Evolutionary conservation across 2,329 filamentous ascomycete genomes (phyloP), one percentile per base, ranked within the genome.

Genomic region (Sporothrix humicola): DNA sequence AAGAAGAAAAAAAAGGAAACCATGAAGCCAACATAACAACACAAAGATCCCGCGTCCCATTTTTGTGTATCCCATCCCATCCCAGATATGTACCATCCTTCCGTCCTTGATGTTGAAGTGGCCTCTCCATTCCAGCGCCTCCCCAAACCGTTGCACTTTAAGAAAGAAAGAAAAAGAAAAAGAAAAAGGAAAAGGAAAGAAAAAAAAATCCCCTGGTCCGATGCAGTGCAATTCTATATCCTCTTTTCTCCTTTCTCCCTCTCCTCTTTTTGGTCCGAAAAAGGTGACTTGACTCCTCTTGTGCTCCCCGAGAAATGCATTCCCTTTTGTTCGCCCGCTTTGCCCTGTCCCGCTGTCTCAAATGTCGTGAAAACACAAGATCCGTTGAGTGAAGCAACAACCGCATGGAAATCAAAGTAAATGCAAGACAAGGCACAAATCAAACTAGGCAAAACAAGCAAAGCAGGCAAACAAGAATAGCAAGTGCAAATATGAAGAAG

Each of bases 261-360:
- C 5, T 8, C 13, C 15, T 17, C 26, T 13, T 46, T 26, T 26
- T 48, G n/a, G 42, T 65, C 42, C n/a, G 12, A 48, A 26, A 37
- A 48, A 10, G 9, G 20, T 4, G 13, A 26, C 4, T 7, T 23
- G n/a, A n/a, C 10, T 46, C n/a, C 42, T 26, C 42, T 65, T 65
- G 42, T 65, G 9, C 20, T 65, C 4, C 61, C 61, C 12, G 20
- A 26, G 20, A 48, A 65, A 65, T 26, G 42, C 10, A 23, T 48
- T 23, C 42, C 31, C 42, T 44, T 46, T 65, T 48, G 61, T 65
- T 65, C 61, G 61, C 61, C 61, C 61, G 42, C 61, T 65, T 44
- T 65, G n/a, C 42, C 20, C 20, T n/a, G 42, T 20, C 23, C 61
- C 42, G 15, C 6, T 66, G 20, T 66, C 44, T 42, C n/a, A 23